A percentile compares a stretch with the other conserved stretches of the same genome.
These are phyloP conservation scores for Brettanomyces anomalus DNA, from an alignment of 805 yeast genomes.

Conservation along the genomic window DNA sequence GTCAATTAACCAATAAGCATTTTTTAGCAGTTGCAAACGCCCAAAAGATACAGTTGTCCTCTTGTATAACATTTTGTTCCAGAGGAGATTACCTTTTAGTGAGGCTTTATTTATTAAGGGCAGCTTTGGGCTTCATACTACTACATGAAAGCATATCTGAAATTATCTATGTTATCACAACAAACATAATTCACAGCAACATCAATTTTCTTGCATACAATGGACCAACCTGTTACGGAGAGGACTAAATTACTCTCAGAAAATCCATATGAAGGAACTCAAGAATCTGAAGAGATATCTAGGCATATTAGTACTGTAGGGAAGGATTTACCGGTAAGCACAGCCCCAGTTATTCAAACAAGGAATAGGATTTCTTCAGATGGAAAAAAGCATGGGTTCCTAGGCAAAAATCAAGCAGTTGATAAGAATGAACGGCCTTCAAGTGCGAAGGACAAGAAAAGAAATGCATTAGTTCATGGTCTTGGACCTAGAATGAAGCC, in stretches of 20 bases:
- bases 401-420: conserved; percentile 15
- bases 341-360: background rate
- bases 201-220: background rate
- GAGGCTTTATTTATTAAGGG: conserved; percentile 1
- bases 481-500: conserved; percentile 49
- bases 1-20: too few relatives aligned
- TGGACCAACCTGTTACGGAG: conserved; percentile 9
- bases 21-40: too few relatives aligned
- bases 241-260: conserved; percentile 23
- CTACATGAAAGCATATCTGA: too few relatives aligned
- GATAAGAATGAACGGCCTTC: background rate
- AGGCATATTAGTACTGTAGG: too few relatives aligned
- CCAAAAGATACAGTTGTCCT: too few relatives aligned
- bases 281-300: too few relatives aligned
- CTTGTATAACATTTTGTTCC: too few relatives aligned
- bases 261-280: conserved; percentile 19
- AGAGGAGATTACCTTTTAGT: background rate
- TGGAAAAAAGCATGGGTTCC: conserved; percentile 14
- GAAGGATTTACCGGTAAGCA: too few relatives aligned
- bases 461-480: background rate
- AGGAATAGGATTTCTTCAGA: background rate
- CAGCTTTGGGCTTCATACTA: background rate
- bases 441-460: background rate
- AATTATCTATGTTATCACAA: too few relatives aligned
- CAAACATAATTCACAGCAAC: too few relatives aligned